These are phyloP conservation scores for Naegleria fowleri DNA, from an alignment of 208 protist species.

Conservation along the genomic window DNA sequence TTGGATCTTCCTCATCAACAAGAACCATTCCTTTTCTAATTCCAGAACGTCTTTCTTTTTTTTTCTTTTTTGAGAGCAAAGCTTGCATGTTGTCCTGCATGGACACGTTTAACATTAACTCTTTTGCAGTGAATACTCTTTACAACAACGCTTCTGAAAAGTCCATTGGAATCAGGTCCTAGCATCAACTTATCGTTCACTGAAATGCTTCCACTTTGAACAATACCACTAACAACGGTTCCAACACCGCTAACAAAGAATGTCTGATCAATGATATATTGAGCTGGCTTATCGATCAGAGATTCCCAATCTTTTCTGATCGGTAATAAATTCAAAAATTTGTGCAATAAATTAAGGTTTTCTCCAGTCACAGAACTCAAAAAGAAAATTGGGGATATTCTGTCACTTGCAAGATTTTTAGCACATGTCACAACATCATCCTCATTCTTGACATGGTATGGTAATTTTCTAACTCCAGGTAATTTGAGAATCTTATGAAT, in stretches of 20 bases:
- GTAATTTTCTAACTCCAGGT: slow-evolving; percentile 81
- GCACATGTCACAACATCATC: slow-evolving; percentile 84
- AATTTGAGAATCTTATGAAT: slow-evolving; percentile 85
- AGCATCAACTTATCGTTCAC: slow-evolving; percentile 82
- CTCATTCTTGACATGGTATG: slow-evolving; percentile 67
- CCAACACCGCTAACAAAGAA: slow-evolving; percentile 86
- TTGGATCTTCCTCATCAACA: slow-evolving; percentile 50
- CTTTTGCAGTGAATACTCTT: slow-evolving; percentile 90
- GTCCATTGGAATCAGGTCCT: slow-evolving; percentile 79
- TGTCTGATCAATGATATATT: slow-evolving; percentile 77
- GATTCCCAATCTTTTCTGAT: slow-evolving; percentile 75
- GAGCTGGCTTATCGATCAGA: slow-evolving; percentile 55
- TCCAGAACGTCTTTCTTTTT: slow-evolving; percentile 81
- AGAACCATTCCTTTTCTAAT: slow-evolving; percentile 91
- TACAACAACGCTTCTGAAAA: slow-evolving; percentile 73
- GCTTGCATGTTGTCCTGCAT: slow-evolving; percentile 76
- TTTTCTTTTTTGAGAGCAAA: slow-evolving; percentile 91
- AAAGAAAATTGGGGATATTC: slow-evolving; percentile 78
- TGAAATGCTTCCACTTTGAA: slow-evolving; percentile 76
- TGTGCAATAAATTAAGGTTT: slow-evolving; percentile 65
- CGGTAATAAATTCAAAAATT: slow-evolving; percentile 83
- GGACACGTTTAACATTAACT: slow-evolving; percentile 62
- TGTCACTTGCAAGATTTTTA: slow-evolving; percentile 75
- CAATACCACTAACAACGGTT: slow-evolving; percentile 87
- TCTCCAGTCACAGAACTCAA: slow-evolving; percentile 88